Evolutionary conservation across 2,329 filamentous ascomycete genomes (phyloP), one percentile per base, ranked within the genome.

Genomic region (Alternaria incomplexa): DNA sequence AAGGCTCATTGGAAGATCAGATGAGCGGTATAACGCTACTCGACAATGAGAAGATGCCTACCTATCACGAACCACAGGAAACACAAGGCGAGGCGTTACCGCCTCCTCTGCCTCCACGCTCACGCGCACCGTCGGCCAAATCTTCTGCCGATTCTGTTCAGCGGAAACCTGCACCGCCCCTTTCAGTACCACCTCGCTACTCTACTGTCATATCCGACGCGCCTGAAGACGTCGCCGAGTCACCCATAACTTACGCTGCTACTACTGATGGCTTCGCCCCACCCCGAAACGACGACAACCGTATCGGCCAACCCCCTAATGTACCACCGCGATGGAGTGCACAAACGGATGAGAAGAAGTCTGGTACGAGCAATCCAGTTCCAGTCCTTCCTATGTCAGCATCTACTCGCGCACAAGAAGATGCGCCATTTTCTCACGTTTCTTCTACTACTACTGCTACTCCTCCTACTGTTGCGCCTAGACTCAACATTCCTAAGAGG

Each of bases 101-200:
- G 9, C 81, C 81, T 54, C 75, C 80, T 32, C 67, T 83, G 43
- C 81, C 81, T 15, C 81, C 81, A 5, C 78, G 80, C 51, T 72
- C 72, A 25, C 65, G 69, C 46, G 54, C 63, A 15, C 63, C 69
- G 26, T 75, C 76, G 3, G 56, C 70, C 5, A 72, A 70, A 46
- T 72, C 76, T 22, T 73, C 75, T 12, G 67, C 65, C 52, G 76
- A 79, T 26, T 68, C 70, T 11, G 70, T 75, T n/a, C 73, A 72
- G 58, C 77, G 82, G 20, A 83, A 83, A 60, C 81, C 82, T 26
- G 81, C 81, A 25, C 82, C 81, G 20, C 74, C 79, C 11, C 69
- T 81, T 9, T 67, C 72, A 56, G 75, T 80, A 6, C 82, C 81
- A 23, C 82, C 83, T 11, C 71, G 81, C 22, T 83, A 85, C 62